Conservation (phyloP, 805 yeast genomes). For the Candida silvicultrix region DNA sequence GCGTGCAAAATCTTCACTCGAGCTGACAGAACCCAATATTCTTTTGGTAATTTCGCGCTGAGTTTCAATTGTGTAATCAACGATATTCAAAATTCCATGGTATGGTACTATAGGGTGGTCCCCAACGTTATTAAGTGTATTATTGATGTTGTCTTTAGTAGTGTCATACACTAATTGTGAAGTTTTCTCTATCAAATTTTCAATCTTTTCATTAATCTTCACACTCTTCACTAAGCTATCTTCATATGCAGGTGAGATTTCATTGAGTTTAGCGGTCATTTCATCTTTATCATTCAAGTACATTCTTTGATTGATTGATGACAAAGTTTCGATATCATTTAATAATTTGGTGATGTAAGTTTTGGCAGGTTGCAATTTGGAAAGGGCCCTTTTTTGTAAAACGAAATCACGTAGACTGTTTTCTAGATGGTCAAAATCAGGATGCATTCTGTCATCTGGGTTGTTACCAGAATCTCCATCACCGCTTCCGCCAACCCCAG, state of each 20-base stretch:
- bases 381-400: constrained; percentile 79
- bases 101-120: constrained; percentile 46
- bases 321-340: constrained; percentile 54
- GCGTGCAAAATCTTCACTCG: constrained; percentile 68
- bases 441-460: constrained; percentile 30
- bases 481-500: constrained; percentile 27
- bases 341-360: constrained; percentile 71
- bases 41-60: constrained; percentile 61
- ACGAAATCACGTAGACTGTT: constrained; percentile 80
- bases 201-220: constrained; percentile 51
- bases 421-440: constrained; percentile 79
- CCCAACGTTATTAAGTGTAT: constrained; percentile 46
- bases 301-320: constrained; percentile 55
- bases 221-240: constrained; percentile 44
- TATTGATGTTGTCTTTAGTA: constrained; percentile 47
- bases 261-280: constrained; percentile 42
- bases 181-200: constrained; percentile 54
- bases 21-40: constrained; percentile 55
- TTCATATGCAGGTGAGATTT: constrained; percentile 61
- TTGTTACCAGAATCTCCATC: constrained; percentile 22
- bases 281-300: constrained; percentile 43
- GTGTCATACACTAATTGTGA: constrained; percentile 52
- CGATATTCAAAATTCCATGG: constrained; percentile 55
- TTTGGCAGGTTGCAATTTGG: constrained; percentile 89
- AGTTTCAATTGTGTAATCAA: constrained; percentile 64